Evolutionary conservation across 2,329 filamentous ascomycete species (phyloP).

Genomic region (Pyricularia sp.): DNA sequence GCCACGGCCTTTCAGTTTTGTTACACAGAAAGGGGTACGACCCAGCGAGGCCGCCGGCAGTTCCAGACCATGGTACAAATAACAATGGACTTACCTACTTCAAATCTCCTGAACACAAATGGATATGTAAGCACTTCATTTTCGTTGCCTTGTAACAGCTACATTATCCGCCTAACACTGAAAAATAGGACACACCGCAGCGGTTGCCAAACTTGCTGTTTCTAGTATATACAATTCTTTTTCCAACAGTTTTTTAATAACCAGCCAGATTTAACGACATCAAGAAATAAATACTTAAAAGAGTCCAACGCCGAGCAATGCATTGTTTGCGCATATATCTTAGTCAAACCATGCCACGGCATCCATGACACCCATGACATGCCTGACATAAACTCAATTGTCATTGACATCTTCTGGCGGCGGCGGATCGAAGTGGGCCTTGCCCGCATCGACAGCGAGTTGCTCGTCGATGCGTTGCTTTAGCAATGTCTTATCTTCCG

Average conservation of each 20-base stretch:
- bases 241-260: neutral
- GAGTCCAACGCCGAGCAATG: slow-evolving; percentile 7
- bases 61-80: neutral
- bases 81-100: neutral
- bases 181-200: neutral
- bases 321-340: neutral
- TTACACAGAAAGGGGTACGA: neutral
- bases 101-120: neutral
- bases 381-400: slow-evolving; percentile 7
- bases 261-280: neutral
- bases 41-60: neutral
- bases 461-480: slow-evolving; percentile 43
- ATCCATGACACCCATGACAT: neutral
- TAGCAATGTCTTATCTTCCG: slow-evolving; percentile 37
- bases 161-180: no score
- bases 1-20: neutral
- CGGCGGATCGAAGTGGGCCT: slow-evolving; percentile 15
- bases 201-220: neutral
- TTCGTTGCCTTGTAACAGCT: no score
- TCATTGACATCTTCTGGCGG: slow-evolving; percentile 11
- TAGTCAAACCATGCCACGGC: slow-evolving; percentile 6
- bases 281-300: slow-evolving; percentile 3
- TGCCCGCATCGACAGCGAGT: slow-evolving; percentile 56
- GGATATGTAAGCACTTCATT: neutral
- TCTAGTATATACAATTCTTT: neutral